phyloP scores from a whole-genome alignment of 2,329 filamentous ascomycete species.

The Fusarium protoensiforme region DNA sequence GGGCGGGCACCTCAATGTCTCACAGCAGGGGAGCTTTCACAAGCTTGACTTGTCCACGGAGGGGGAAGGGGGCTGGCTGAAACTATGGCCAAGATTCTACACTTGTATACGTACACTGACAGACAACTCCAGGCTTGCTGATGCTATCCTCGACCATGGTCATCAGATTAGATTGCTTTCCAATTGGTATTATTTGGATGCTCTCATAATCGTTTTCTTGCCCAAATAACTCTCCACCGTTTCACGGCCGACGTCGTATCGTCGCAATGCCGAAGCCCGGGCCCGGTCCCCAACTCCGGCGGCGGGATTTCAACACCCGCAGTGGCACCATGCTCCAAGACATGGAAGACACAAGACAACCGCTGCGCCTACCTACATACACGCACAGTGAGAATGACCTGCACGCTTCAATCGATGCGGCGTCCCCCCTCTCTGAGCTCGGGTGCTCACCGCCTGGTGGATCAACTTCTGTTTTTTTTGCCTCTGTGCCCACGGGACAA shows the following conservation, averaged over 20 bases:
- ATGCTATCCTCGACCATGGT: neutral
- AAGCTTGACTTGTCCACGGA: constrained; percentile 15
- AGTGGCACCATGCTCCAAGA: constrained; percentile 26
- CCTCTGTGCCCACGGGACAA: constrained; percentile 23
- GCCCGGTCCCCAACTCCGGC: constrained; percentile 13
- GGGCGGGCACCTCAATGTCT: constrained; percentile 8
- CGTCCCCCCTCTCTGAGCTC: constrained; percentile 3
- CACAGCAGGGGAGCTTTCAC: constrained; percentile 20
- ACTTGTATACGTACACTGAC: constrained; percentile 3
- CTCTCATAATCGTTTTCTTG: neutral
- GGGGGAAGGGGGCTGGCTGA: constrained; percentile 26
- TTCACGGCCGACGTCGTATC: constrained; percentile 8
- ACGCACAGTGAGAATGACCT: neutral
- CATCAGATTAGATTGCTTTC: constrained; percentile 24
- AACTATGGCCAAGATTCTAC: constrained; percentile 12
- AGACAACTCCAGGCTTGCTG: constrained; percentile 8
- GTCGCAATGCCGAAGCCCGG: constrained; percentile 18
- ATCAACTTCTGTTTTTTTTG: constrained; percentile 14
- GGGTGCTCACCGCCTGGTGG: constrained; percentile 36
- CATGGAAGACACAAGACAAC: neutral
- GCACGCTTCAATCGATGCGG: constrained; percentile 19
- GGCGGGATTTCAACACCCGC: constrained; percentile 8
- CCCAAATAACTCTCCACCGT: neutral
- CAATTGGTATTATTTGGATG: neutral
- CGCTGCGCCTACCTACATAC: neutral